These are phyloP conservation scores for Strobilomyces echinocephalus DNA, from an alignment of 768 basidiomycete species.

Conservation along the genomic window DNA sequence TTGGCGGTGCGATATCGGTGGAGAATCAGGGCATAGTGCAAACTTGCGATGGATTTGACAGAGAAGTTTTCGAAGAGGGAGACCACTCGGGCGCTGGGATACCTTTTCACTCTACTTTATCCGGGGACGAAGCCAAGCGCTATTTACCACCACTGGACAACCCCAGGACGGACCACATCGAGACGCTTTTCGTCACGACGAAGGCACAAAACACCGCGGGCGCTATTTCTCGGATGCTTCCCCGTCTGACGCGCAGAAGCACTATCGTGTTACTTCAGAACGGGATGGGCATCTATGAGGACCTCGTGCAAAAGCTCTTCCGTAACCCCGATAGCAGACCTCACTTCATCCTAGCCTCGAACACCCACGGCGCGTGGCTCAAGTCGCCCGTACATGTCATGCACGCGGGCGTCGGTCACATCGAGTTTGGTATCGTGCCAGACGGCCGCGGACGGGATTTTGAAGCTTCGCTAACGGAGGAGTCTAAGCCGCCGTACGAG, in stretches of 20 bases:
- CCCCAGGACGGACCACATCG: slow-evolving; percentile 41
- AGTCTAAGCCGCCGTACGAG: slow-evolving; percentile 30
- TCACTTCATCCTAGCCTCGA: slow-evolving; percentile 79
- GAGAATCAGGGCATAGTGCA: slow-evolving; percentile 46
- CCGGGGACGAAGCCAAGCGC: slow-evolving; percentile 10
- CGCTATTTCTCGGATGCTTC: slow-evolving; percentile 54
- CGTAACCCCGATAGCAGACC: slow-evolving; percentile 70
- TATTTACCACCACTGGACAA: slow-evolving; percentile 13
- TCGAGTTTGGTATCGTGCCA: slow-evolving; percentile 78
- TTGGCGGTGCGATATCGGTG: slow-evolving; percentile 40
- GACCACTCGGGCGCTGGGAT: slow-evolving; percentile 22
- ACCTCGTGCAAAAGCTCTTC: slow-evolving; percentile 62
- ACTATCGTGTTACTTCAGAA: slow-evolving; percentile 94
- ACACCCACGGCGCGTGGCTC: slow-evolving; percentile 72
- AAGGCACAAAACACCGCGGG: slow-evolving; percentile 66
- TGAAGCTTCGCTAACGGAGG: slow-evolving; percentile 47
- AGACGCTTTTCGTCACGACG: slow-evolving; percentile 76
- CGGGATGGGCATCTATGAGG: slow-evolving; percentile 90
- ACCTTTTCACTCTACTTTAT: slow-evolving; percentile 13
- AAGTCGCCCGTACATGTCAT: slow-evolving; percentile 52
- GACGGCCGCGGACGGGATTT: slow-evolving; percentile 60
- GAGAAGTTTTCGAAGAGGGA: slow-evolving; percentile 43
- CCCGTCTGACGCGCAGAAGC: slow-evolving; percentile 57
- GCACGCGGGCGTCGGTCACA: slow-evolving; percentile 63
- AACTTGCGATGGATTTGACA: slow-evolving; percentile 41